A percentile compares a stretch with the other conserved stretches of the same genome.
Conservation (phyloP, 2,329 filamentous ascomycete species). For the Endocalyx cinctus region DNA sequence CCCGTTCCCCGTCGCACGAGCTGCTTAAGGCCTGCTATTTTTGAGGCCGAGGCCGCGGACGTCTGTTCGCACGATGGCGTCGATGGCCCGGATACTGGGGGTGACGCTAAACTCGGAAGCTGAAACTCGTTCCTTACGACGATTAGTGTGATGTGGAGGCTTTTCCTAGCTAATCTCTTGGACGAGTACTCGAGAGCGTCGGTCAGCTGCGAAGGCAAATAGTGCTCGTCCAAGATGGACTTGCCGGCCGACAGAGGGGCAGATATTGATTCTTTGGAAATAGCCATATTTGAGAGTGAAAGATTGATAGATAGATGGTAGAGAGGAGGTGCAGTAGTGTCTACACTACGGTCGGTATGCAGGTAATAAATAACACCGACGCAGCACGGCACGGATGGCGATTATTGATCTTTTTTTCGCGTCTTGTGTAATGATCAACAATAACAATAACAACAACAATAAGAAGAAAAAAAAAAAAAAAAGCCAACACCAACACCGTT, state of each 20-base stretch:
- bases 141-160: conserved; percentile 53
- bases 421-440: no score
- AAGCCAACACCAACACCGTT: no score
- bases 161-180: conserved; percentile 49
- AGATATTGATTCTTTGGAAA: conserved; percentile 54
- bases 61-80: no score
- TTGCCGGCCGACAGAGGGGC: conserved; percentile 59
- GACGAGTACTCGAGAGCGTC: conserved; percentile 57
- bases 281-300: conserved; percentile 23
- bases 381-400: no score
- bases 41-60: conserved; percentile 27
- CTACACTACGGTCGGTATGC: no score
- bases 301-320: conserved; percentile 3
- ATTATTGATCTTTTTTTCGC: no score
- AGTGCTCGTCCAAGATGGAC: conserved; percentile 53
- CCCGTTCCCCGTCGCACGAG: conserved; percentile 35
- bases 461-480: no score
- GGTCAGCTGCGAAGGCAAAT: conserved; percentile 50
- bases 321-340: background rate
- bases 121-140: conserved; percentile 54
- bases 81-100: conserved; percentile 29
- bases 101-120: conserved; percentile 36
- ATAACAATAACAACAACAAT: no score
- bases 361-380: no score
- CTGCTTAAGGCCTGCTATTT: conserved; percentile 31